These are phyloP conservation scores for Colletotrichum coccodes DNA, from an alignment of 2,329 filamentous ascomycete species.

Conservation along the genomic window DNA sequence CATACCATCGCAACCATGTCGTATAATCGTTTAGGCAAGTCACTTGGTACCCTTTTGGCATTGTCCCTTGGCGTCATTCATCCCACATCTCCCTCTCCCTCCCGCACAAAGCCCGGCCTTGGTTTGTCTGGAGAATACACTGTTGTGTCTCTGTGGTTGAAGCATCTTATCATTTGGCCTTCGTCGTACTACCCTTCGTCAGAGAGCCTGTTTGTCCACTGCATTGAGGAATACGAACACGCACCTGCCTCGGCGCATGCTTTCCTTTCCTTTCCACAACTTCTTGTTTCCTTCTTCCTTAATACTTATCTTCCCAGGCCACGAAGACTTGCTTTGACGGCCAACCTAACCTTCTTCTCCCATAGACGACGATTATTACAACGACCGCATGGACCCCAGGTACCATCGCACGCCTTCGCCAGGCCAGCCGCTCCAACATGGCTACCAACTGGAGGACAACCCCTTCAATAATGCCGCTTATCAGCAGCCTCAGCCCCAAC, in stretches of 20 bases:
- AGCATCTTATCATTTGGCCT: conserved; percentile 1
- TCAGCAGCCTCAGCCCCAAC: conserved; percentile 53
- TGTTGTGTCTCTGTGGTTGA: background rate
- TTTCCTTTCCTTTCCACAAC: background rate
- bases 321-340: background rate
- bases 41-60: conserved; percentile 37
- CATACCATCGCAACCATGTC: conserved; percentile 62
- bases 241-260: conserved; percentile 26
- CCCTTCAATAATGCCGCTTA: conserved; percentile 63
- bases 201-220: conserved; percentile 6
- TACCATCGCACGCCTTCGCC: conserved; percentile 79
- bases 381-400: conserved; percentile 66
- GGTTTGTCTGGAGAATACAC: conserved; percentile 9
- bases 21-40: conserved; percentile 80
- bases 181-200: conserved; percentile 27
- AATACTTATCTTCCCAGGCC: background rate
- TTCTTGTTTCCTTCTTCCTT: conserved; percentile 21
- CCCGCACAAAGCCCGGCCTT: conserved; percentile 22
- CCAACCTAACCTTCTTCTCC: conserved; percentile 35
- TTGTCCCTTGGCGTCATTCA: conserved; percentile 33
- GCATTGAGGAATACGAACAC: conserved; percentile 15
- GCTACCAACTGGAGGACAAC: conserved; percentile 86
- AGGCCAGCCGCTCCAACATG: conserved; percentile 75
- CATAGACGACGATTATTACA: conserved; percentile 69
- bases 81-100: conserved; percentile 26